Conservation (phyloP, 177 flowering plant genomes). For the Vitis hybrid region DNA sequence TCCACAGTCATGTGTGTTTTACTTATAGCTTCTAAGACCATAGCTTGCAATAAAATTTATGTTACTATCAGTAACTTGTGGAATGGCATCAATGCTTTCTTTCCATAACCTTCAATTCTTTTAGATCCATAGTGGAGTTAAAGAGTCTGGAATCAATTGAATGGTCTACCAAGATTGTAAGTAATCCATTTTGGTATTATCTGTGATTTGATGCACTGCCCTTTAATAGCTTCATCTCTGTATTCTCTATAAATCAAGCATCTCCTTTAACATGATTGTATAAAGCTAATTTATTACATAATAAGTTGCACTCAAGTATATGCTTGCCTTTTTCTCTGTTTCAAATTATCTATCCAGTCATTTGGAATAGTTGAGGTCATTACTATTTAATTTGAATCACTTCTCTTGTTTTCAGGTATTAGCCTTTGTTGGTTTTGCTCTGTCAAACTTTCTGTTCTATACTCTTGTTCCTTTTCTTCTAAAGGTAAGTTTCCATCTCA, state of each 20-base stretch:
- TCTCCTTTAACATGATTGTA: not conserved
- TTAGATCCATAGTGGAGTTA: constrained; percentile 56
- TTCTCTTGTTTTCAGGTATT: constrained; percentile 42
- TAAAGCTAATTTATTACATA: too few species aligned
- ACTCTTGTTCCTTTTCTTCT: constrained; percentile 57
- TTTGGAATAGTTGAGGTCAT: not conserved
- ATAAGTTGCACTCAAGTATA: not conserved
- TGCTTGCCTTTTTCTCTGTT: not conserved
- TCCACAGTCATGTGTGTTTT: not conserved
- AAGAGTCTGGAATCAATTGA: constrained; percentile 45
- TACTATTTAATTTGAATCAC: not conserved
- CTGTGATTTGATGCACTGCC: not conserved
- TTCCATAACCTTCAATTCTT: constrained; percentile 29
- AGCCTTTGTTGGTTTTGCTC: constrained; percentile 53
- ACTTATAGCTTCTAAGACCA: not conserved
- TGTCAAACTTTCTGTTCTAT: constrained; percentile 56
- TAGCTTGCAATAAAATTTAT: not conserved
- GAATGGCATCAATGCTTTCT: not conserved
- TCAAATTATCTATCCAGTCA: not conserved
- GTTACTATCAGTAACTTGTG: not conserved
- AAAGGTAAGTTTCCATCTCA: constrained; percentile 40
- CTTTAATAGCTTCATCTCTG: not conserved
- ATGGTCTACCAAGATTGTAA: constrained; percentile 71
- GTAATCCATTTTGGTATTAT: constrained; percentile 13
- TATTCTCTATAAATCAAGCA: not conserved